Base-by-base conservation (phyloP, 2,329 filamentous ascomycete genomes). In the Botrytis galanthina region DNA sequence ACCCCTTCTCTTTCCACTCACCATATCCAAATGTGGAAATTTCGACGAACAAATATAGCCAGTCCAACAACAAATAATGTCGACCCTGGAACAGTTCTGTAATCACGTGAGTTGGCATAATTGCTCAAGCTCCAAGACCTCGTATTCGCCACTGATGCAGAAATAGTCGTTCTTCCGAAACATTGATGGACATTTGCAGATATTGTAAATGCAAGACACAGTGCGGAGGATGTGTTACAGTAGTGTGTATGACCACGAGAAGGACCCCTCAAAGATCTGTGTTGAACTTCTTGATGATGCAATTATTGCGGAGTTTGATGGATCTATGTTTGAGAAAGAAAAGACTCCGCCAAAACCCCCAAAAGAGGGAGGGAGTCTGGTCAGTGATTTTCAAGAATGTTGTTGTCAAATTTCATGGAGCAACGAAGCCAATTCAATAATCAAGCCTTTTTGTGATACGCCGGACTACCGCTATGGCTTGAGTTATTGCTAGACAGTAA, bases 251-350 rank as follows among this genome's bases (percentile, higher is more conserved):
- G 22, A n/a, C 3, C 6, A n/a, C 14, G 32, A n/a, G 46, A 35
- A 20, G 35, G 35, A 54, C 32, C 64, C 16, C 46, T 54, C 64
- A 22, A 39, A 68, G 64, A 68, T 68, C 64, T 68, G 63, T 67
- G 63, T 67, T 39, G 51, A 29, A 29, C 4, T 22, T 35, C 3
- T 35, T 66, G 64, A 39, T 68, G 48, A 68, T 57, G 66, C 48
- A 51, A 68, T 68, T 10, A 29, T 32, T 68, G 48, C 66, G 48
- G 48, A 68, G 66, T 57, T 68, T n/a, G 35, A 57, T 68, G 66
- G 66, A 37, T 37, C 26, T 14, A 32, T 57, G 35, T 68, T 42
- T 68, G 64, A 44, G 16, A 39, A 42, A 10, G 22, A 26, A 14
- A 22, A n/a, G 32, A n/a, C 64, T 57, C 39, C 9, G 26, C 29